Evolutionary conservation across 306 rosid genomes (phyloP), one percentile per base, ranked within the genome.

Genomic region (Fagus sylvatica): DNA sequence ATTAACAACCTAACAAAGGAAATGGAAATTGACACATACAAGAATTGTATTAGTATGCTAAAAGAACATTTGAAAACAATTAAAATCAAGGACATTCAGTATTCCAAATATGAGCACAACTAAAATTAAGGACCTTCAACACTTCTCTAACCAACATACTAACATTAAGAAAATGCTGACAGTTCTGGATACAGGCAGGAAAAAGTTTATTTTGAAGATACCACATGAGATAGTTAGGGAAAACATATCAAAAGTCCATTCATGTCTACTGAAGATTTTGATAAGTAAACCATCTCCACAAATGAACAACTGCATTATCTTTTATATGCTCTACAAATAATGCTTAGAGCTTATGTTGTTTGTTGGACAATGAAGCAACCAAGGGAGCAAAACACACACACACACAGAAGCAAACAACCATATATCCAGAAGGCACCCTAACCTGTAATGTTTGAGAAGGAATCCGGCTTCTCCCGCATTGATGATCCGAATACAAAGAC

Each of bases 361-460:
- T 39, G 17, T 56, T 56, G 77, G 71, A 7, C 37, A 34, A 51
- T 37, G 48, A 51, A 49, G 28, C 70, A 65, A 16, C 70, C 11
- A 46, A 11, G 51, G 57, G 39, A 32, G 69, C 11, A 10, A 53
- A 13, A 40, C 28, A 39, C 8, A 64, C 7, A 46, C 5, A 46
- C 15, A 64, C 4, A 9, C 41, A 49, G 60, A 36, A 53, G 40
- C 37, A 64, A 64, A 28, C 11, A 53, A n/a, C 28, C 68, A 53
- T 55, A 70, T 54, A n/a, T n/a, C 32, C 33, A 70, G 39, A 30
- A 53, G 22, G 33, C 9, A 55, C 64, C 17, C 60, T 43, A 42
- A 79, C 77, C 82, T 79, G 82, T 17, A 34, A 51, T 30, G 77
- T 72, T 73, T 79, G 77, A 62, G 72, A 60, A 48, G 82, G 77